phyloP scores from a whole-genome alignment of 2,329 filamentous ascomycete species.

The Aureobasidium lini region DNA sequence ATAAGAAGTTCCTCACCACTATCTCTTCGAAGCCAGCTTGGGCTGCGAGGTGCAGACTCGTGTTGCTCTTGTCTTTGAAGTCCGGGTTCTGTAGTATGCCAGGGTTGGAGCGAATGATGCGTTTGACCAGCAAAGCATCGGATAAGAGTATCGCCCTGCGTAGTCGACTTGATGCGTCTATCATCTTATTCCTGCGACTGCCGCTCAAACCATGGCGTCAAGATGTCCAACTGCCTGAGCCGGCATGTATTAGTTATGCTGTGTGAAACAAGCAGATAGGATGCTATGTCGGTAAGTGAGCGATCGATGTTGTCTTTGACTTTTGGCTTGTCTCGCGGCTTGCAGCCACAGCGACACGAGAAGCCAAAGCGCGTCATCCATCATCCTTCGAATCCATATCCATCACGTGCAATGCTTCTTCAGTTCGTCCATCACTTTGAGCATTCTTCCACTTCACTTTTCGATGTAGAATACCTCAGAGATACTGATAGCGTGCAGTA shows the following conservation, averaged over 20 bases:
- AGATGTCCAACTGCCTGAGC: constrained; percentile 8
- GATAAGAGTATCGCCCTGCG: constrained; percentile 74
- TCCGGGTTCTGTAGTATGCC: constrained; percentile 72
- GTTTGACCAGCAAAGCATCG: constrained; percentile 63
- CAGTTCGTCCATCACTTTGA: too few relatives aligned
- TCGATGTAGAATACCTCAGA: neutral
- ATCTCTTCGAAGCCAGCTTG: constrained; percentile 63
- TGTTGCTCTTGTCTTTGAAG: constrained; percentile 67
- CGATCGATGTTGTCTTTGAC: neutral
- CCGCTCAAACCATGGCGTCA: constrained; percentile 10
- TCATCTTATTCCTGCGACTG: constrained; percentile 42
- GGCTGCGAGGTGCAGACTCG: constrained; percentile 73
- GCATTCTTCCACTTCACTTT: too few relatives aligned
- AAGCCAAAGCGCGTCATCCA: neutral
- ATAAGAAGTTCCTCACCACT: constrained; percentile 34
- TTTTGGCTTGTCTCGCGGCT: neutral
- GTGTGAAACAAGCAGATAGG: neutral
- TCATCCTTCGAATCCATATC: neutral
- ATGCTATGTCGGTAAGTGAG: neutral
- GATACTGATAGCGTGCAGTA: neutral
- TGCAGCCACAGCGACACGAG: constrained; percentile 3
- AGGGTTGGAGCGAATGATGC: constrained; percentile 69
- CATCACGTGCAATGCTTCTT: neutral
- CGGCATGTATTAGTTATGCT: constrained; percentile 3
- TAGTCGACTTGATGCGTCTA: constrained; percentile 67